phyloP scores from a whole-genome alignment of 768 basidiomycete genomes.

The Candolleomyces aberdarensis region DNA sequence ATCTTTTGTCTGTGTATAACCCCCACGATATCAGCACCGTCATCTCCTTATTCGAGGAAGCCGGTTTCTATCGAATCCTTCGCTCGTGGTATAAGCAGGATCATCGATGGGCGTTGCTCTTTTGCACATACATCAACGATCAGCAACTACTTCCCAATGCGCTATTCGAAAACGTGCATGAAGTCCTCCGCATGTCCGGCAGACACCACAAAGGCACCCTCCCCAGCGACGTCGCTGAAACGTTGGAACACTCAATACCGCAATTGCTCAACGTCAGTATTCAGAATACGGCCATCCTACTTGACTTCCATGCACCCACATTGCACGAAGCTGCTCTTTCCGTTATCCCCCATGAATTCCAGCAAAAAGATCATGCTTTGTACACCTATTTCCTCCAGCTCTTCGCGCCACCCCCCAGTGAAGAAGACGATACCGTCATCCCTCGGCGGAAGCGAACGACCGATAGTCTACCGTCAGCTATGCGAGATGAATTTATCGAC shows the following conservation, averaged over 20 bases:
- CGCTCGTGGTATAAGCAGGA: constrained; percentile 78
- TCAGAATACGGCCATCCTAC: constrained; percentile 63
- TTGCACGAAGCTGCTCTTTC: constrained; percentile 66
- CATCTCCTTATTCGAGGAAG: constrained; percentile 65
- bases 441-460: constrained; percentile 23
- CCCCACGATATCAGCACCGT: constrained; percentile 76
- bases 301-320: constrained; percentile 66
- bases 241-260: constrained; percentile 59
- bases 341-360: constrained; percentile 35
- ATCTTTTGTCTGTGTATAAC: constrained; percentile 85
- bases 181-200: constrained; percentile 49
- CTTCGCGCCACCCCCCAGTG: constrained; percentile 48
- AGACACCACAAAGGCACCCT: constrained; percentile 47
- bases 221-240: constrained; percentile 51
- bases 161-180: constrained; percentile 64
- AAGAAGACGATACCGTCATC: constrained; percentile 37
- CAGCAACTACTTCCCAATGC: constrained; percentile 55
- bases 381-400: constrained; percentile 78
- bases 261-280: constrained; percentile 60
- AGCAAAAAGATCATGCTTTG: constrained; percentile 43
- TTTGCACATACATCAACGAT: constrained; percentile 76
- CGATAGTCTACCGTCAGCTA: constrained; percentile 45
- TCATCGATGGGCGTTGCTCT: constrained; percentile 67
- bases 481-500: constrained; percentile 63
- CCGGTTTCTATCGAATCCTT: constrained; percentile 90